A percentile compares a stretch with the other conserved stretches of the same genome.
Evolutionary conservation across 225 moss, liverwort and hornwort genomes (phyloP).

Genomic region (Neckera pumila): DNA sequence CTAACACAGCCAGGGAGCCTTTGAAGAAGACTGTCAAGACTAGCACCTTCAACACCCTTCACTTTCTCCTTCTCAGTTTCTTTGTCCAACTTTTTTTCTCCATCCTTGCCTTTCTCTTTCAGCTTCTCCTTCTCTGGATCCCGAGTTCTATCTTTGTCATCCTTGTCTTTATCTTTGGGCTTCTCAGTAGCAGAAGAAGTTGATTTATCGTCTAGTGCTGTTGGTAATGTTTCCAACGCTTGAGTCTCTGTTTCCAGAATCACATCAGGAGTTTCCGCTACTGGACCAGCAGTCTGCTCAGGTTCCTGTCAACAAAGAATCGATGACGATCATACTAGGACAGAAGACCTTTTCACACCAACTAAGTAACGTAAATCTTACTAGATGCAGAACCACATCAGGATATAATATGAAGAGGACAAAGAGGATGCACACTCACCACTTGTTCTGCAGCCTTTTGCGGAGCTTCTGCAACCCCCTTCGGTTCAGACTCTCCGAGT

Average conservation of each 20-base stretch:
- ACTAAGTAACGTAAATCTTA: neutral
- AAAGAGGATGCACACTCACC: conserved; percentile 8
- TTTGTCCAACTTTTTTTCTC: conserved; percentile 73
- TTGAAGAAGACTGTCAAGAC: conserved; percentile 92
- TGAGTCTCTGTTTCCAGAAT: conserved; percentile 28
- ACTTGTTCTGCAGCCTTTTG: conserved; percentile 54
- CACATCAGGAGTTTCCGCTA: conserved; percentile 42
- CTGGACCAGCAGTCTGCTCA: conserved; percentile 24
- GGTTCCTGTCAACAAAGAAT: conserved; percentile 28
- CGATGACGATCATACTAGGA: neutral
- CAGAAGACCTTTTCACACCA: neutral
- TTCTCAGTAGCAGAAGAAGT: conserved; percentile 33
- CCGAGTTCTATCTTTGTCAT: conserved; percentile 54
- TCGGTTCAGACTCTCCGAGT: conserved; percentile 90
- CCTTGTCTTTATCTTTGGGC: conserved; percentile 61
- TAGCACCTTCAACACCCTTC: conserved; percentile 92
- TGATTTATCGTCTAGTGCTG: conserved; percentile 33
- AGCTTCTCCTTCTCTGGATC: conserved; percentile 54
- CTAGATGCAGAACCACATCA: neutral
- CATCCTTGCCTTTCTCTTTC: conserved; percentile 62
- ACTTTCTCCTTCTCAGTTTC: conserved; percentile 75
- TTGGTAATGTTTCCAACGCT: conserved; percentile 9
- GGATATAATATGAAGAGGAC: neutral
- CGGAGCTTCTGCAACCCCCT: conserved; percentile 40
- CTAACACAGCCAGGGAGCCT: conserved; percentile 98